Percentiles rank a stretch among this genome's conserved stretches.
These are phyloP conservation scores for Tephrocybe sp. DNA, from an alignment of 768 basidiomycete genomes.

Conservation along the genomic window DNA sequence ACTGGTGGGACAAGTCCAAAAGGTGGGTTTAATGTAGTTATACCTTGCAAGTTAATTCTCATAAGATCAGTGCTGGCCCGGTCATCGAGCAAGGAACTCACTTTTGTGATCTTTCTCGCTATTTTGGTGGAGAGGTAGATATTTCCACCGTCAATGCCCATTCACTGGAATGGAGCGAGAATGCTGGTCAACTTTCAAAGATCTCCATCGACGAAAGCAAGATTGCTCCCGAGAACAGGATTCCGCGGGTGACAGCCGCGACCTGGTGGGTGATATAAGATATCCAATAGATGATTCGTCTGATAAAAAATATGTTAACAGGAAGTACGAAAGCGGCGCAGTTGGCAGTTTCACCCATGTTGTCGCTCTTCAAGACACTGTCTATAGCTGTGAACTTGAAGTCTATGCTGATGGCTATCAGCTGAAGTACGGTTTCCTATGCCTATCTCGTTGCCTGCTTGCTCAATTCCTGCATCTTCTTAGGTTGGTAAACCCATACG, in stretches of 20 bases:
- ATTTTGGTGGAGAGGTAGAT: slow-evolving; percentile 96
- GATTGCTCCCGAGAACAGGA: slow-evolving; percentile 84
- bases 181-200: slow-evolving; percentile 80
- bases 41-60: background rate
- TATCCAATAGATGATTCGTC: background rate
- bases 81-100: slow-evolving; percentile 93
- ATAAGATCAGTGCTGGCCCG: slow-evolving; percentile 60
- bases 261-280: slow-evolving; percentile 58
- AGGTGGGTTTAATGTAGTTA: slow-evolving; percentile 38
- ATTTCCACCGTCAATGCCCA: slow-evolving; percentile 77
- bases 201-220: slow-evolving; percentile 80
- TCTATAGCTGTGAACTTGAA: slow-evolving; percentile 95
- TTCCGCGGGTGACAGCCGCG: slow-evolving; percentile 90
- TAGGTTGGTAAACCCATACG: slow-evolving; percentile 91
- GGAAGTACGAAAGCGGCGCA: slow-evolving; percentile 95
- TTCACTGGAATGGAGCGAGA: slow-evolving; percentile 90
- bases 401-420: slow-evolving; percentile 92
- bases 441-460: background rate
- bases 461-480: slow-evolving; percentile 3
- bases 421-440: slow-evolving; percentile 54
- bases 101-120: slow-evolving; percentile 95
- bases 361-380: slow-evolving; percentile 85
- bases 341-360: slow-evolving; percentile 91
- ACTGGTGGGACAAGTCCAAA: slow-evolving; percentile 95
- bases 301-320: slow-evolving; percentile 23